Conservation (phyloP, 2,329 filamentous ascomycete genomes). For the Septoria petroselini region DNA sequence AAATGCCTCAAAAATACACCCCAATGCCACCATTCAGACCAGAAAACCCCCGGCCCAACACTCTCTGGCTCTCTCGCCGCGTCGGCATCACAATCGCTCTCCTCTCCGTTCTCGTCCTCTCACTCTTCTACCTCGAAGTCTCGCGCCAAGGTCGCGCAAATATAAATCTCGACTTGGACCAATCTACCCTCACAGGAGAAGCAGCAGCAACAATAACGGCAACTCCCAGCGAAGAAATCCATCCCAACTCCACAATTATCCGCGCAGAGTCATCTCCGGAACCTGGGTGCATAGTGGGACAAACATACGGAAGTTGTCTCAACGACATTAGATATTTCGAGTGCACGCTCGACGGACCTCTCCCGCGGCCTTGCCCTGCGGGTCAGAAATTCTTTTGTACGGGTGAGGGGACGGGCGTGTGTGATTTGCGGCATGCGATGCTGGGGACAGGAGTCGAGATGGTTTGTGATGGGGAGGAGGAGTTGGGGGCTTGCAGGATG, state of each 20-base stretch:
- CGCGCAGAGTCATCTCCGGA: background rate
- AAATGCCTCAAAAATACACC: no score
- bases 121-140: slow-evolving; percentile 15
- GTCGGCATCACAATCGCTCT: background rate
- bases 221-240: background rate
- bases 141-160: background rate
- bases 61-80: background rate
- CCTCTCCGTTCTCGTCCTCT: slow-evolving; percentile 5
- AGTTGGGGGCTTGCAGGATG: slow-evolving; percentile 9
- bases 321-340: slow-evolving; percentile 16
- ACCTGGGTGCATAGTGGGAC: slow-evolving; percentile 8
- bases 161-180: background rate
- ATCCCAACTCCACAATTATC: background rate
- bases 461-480: slow-evolving; percentile 12
- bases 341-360: slow-evolving; percentile 14
- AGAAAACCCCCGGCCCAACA: no score
- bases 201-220: background rate
- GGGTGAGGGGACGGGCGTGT: slow-evolving; percentile 10
- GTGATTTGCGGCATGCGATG: slow-evolving; percentile 1
- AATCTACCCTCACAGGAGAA: background rate
- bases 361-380: slow-evolving; percentile 17
- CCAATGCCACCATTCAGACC: no score
- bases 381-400: slow-evolving; percentile 17
- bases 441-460: slow-evolving; percentile 6
- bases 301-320: slow-evolving; percentile 16